Conservation (phyloP, 2,329 filamentous ascomycete species). For the Pezicula neosporulosa region DNA sequence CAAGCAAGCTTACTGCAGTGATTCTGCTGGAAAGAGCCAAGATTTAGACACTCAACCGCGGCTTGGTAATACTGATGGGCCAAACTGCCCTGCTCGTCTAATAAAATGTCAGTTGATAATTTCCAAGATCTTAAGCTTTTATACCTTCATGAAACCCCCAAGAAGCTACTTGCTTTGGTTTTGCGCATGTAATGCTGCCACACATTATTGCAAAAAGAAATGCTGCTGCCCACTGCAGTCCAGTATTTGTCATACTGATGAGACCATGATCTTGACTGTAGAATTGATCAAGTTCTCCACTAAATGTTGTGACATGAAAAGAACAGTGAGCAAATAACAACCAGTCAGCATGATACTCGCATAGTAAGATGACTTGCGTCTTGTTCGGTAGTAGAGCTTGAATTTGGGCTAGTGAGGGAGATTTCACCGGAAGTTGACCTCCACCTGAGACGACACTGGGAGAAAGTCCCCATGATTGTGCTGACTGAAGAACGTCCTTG, state of each 20-base stretch:
- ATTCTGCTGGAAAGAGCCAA: conserved; percentile 40
- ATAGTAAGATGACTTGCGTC: conserved; percentile 9
- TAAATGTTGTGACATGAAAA: conserved; percentile 29
- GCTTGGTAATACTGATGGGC: conserved; percentile 43
- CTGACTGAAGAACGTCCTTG: conserved; percentile 5
- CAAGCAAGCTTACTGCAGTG: conserved; percentile 26
- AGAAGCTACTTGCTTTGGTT: conserved; percentile 25
- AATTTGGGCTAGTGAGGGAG: conserved; percentile 12
- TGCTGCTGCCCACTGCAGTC: conserved; percentile 42
- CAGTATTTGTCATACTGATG: conserved; percentile 28
- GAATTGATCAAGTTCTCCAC: conserved; percentile 33
- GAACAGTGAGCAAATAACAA: conserved; percentile 17
- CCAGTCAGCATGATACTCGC: conserved; percentile 13
- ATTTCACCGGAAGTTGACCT: conserved; percentile 4
- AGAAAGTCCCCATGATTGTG: conserved; percentile 11
- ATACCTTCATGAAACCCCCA: conserved; percentile 40
- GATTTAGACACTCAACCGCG: conserved; percentile 39
- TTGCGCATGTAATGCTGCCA: conserved; percentile 38
- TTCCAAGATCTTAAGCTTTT: neutral
- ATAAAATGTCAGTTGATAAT: neutral
- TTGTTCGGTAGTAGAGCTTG: conserved; percentile 13
- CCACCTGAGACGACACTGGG: conserved; percentile 8
- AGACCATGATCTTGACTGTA: conserved; percentile 31
- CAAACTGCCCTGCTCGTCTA: conserved; percentile 34
- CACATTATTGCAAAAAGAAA: conserved; percentile 41